Base-by-base conservation (phyloP, 139 green algal species). In the Chlorella ohadii region DNA sequence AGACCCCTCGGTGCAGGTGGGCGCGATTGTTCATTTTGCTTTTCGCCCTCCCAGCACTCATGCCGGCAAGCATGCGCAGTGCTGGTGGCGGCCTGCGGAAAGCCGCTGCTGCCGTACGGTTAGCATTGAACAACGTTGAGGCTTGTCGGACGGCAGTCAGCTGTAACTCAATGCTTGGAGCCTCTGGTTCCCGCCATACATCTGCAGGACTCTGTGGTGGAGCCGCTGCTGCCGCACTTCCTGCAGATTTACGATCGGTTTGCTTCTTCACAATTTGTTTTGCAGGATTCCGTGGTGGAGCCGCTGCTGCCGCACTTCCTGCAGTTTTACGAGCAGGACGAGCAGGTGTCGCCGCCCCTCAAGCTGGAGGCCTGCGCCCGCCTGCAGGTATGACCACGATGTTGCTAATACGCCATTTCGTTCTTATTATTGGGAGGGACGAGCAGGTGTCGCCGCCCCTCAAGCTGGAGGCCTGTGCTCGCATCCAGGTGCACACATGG, bases 231-330 rank as follows among this genome's bases (percentile, higher is more conserved):
- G 44, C 44, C 90, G 5, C 90, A 93, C 79, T 47, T 93, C 44
- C 38, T 61, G 17, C 51, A 65, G 34, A 89, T 86, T 66, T 72
- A 87, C 38, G 61, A 86, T n/a, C n/a, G n/a, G n/a, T n/a, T n/a
- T n/a, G n/a, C n/a, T n/a, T n/a, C n/a, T n/a, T n/a, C n/a, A n/a
- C n/a, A n/a, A n/a, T n/a, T n/a, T n/a, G n/a, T n/a, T n/a, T n/a
- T n/a, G n/a, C 84, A 84, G 80, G 90, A 93, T 41, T 65, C 85
- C 39, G 71, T 93, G 75, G 64, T 79, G 74, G 90, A 93, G 84
- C 89, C 88, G 55, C 84, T 93, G 77, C 63, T 88, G 36, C 90
- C 90, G 5, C 90, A 93, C 79, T 47, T 93, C 44, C 38, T 61
- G 17, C 51, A 65, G 34, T 90, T 86, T 66, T 72, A 87, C 38